A percentile compares a stretch with the other conserved stretches of the same genome.
These are phyloP conservation scores for Coemansia sp. DNA, from an alignment of 192 early-diverging fungal genomes.

Conservation along the genomic window DNA sequence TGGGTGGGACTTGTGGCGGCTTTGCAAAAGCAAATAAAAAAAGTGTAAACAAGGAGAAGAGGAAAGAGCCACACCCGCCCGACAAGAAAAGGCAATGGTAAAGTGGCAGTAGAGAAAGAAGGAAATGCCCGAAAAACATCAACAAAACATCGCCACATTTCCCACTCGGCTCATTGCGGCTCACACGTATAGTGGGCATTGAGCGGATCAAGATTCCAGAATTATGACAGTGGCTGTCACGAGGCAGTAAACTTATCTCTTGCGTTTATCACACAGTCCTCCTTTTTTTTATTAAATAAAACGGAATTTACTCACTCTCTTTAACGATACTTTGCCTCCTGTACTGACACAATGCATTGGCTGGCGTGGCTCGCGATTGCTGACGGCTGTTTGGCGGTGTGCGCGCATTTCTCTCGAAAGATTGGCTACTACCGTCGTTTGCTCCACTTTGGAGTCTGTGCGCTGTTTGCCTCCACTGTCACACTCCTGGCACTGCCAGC, in stretches of 20 bases:
- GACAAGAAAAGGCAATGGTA: constrained; percentile 1
- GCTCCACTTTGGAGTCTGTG: constrained; percentile 36
- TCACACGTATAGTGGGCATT: background rate
- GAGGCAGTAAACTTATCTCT: background rate
- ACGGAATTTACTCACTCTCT: background rate
- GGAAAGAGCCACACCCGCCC: no score
- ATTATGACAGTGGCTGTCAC: background rate
- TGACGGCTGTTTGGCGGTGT: constrained; percentile 29
- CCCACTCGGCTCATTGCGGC: background rate
- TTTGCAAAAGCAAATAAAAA: constrained; percentile 2
- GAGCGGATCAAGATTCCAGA: background rate
- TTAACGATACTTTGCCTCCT: background rate
- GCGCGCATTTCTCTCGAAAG: constrained; percentile 35
- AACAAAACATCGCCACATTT: background rate
- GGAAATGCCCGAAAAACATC: background rate
- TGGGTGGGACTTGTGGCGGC: background rate
- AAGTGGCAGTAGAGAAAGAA: background rate
- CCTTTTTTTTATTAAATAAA: background rate
- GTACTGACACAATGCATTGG: constrained; percentile 38
- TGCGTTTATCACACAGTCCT: no score
- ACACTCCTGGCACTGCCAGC: constrained; percentile 58
- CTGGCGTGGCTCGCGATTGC: constrained; percentile 25
- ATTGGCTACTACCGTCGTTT: constrained; percentile 24
- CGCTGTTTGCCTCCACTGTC: constrained; percentile 44
- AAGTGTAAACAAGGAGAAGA: constrained; percentile 10